A percentile compares a stretch with the other conserved stretches of the same genome.
Evolutionary conservation across 495 filamentous ascomycete genomes (phyloP).

Genomic region (Penicillium lagena): DNA sequence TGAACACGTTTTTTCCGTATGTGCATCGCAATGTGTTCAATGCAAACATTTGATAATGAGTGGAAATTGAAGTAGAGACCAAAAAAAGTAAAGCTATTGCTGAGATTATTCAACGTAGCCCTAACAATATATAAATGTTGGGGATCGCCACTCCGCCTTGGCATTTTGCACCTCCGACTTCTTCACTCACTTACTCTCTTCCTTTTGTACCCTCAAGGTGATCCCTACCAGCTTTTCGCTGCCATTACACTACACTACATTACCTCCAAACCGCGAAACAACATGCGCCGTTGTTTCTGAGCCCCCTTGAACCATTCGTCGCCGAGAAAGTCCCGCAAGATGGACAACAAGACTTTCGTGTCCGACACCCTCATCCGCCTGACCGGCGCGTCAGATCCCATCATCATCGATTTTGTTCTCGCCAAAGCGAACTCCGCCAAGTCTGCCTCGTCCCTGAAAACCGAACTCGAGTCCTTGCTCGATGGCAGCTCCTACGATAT

Average conservation of each 20-base stretch:
- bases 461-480: conserved; percentile 48
- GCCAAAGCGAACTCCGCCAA: conserved; percentile 52
- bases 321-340: conserved; percentile 8
- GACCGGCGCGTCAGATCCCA: conserved; percentile 54
- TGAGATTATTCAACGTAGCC: too few relatives aligned
- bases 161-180: too few relatives aligned
- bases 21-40: conserved; percentile 1
- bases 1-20: conserved; percentile 13
- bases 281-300: conserved; percentile 1
- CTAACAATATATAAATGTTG: too few relatives aligned
- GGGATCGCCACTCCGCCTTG: too few relatives aligned
- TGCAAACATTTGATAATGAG: too few relatives aligned
- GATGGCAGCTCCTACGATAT: conserved; percentile 46
- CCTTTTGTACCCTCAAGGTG: too few relatives aligned
- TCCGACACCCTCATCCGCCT: conserved; percentile 44
- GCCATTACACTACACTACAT: not conserved
- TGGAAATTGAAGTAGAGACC: too few relatives aligned
- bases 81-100: too few relatives aligned
- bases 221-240: too few relatives aligned
- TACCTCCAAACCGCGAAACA: not conserved
- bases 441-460: conserved; percentile 44
- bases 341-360: conserved; percentile 41
- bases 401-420: conserved; percentile 56
- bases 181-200: too few relatives aligned
- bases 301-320: not conserved